Conservation (phyloP, 495 filamentous ascomycete genomes). For the Penicillium turbatum region DNA sequence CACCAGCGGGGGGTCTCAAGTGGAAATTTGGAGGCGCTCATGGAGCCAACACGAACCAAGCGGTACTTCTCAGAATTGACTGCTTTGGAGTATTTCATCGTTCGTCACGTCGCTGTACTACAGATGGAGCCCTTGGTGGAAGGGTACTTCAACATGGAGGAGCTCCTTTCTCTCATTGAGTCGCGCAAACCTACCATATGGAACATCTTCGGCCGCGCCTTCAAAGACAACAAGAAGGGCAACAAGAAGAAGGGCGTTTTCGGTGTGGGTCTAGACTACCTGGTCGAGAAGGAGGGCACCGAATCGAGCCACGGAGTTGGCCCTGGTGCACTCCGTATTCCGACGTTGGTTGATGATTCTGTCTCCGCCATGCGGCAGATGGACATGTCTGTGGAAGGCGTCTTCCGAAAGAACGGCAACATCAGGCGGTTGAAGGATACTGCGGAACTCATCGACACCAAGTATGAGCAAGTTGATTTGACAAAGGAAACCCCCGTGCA, state of each 20-base stretch:
- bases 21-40: constrained; percentile 48
- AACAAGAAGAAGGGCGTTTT: constrained; percentile 93
- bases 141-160: constrained; percentile 85
- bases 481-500: constrained; percentile 84
- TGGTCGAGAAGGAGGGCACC: constrained; percentile 89
- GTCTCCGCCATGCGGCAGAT: constrained; percentile 93
- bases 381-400: constrained; percentile 98
- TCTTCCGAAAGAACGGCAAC: constrained; percentile 99
- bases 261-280: constrained; percentile 73
- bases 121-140: constrained; percentile 93
- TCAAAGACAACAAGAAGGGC: constrained; percentile 74
- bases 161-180: constrained; percentile 92
- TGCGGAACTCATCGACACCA: constrained; percentile 79
- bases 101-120: constrained; percentile 89
- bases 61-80: constrained; percentile 96
- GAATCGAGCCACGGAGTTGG: constrained; percentile 96
- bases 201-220: constrained; percentile 96
- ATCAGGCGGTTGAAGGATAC: constrained; percentile 85
- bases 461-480: constrained; percentile 75
- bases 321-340: constrained; percentile 81
- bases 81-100: constrained; percentile 93
- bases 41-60: constrained; percentile 49
- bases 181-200: constrained; percentile 91
- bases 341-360: constrained; percentile 84
- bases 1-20: constrained; percentile 77